Base-by-base conservation (phyloP, 176 grass and related monocot genomes). In the Phragmites australis region DNA sequence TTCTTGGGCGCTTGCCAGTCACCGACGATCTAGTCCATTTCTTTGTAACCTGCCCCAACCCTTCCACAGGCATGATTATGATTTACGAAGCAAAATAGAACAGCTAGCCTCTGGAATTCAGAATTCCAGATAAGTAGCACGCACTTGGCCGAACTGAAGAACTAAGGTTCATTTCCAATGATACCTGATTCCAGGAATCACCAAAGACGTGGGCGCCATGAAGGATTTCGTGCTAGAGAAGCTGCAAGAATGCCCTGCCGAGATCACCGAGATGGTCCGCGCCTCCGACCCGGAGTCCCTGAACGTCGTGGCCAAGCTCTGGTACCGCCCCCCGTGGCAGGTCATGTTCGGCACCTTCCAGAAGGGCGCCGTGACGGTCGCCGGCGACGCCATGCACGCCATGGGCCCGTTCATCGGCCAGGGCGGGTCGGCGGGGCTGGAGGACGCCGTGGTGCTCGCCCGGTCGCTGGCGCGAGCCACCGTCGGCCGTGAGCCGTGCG, bases 331-430 rank as follows among this genome's bases (percentile, higher is more conserved):
- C 9, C 85, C 82, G 0, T 94, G 92, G 86, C 21, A 85, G 40
- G 12, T 93, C 31, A 18, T 49, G 27, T 3, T 84, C 12, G 43
- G 21, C 19, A 52, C 25, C 17, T 83, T 89, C 40, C 69, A 46
- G 29, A 84, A 27, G 57, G 86, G 89, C 61, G 72, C 65, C 16
- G 82, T 82, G 80, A 78, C 80, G 0, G 72, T 94, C 13, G 86
- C 89, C 1, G 83, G 92, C 2, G 89, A 91, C 19, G 86, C 92
- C 4, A 87, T 91, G 87, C 92, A 94, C 48, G 81, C 34, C n/a
- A 89, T 87, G 84, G 87, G 87, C 0, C 74, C 81, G 18, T 89
- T 83, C 81, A 62, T 89, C 3, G 81, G 89, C 68, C 87, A 94
- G 74, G 92, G 92, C 1, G 92, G 89, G 11, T 66, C 72, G 1